Evolutionary conservation across 192 early-diverging fungal species (phyloP).

Genomic region (Backusella liffmaniae): DNA sequence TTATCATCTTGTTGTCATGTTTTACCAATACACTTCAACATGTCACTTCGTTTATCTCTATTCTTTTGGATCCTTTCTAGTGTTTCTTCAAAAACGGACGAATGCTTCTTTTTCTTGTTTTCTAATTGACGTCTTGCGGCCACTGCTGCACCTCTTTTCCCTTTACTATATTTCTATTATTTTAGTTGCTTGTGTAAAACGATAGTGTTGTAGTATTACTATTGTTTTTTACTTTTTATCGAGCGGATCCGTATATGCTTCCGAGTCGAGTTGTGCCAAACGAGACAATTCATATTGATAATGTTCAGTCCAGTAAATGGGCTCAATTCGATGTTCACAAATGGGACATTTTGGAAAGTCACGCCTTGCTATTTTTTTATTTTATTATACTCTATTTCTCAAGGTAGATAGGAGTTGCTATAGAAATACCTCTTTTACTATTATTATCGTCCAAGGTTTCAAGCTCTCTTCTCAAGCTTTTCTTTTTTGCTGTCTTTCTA

Average conservation of each 20-base stretch:
- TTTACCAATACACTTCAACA: constrained; percentile 24
- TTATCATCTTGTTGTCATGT: neutral
- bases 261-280: constrained; percentile 35
- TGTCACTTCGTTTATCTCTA: constrained; percentile 28
- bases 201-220: neutral
- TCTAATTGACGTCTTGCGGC: constrained; percentile 51
- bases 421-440: constrained; percentile 17
- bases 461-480: constrained; percentile 13
- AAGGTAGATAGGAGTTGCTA: too few relatives aligned
- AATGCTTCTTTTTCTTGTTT: constrained; percentile 37
- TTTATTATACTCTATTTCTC: neutral
- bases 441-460: constrained; percentile 13
- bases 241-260: constrained; percentile 12
- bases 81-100: constrained; percentile 21
- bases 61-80: constrained; percentile 42
- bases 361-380: constrained; percentile 16
- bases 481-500: neutral
- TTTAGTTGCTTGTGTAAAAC: neutral
- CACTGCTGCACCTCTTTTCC: constrained; percentile 57
- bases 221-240: constrained; percentile 17
- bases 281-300: constrained; percentile 49
- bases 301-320: constrained; percentile 43
- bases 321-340: constrained; percentile 42
- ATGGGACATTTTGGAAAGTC: constrained; percentile 47
- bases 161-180: constrained; percentile 24